phyloP scores from a whole-genome alignment of 1,284 basidiomycete genomes.

The Mycena citricolor region DNA sequence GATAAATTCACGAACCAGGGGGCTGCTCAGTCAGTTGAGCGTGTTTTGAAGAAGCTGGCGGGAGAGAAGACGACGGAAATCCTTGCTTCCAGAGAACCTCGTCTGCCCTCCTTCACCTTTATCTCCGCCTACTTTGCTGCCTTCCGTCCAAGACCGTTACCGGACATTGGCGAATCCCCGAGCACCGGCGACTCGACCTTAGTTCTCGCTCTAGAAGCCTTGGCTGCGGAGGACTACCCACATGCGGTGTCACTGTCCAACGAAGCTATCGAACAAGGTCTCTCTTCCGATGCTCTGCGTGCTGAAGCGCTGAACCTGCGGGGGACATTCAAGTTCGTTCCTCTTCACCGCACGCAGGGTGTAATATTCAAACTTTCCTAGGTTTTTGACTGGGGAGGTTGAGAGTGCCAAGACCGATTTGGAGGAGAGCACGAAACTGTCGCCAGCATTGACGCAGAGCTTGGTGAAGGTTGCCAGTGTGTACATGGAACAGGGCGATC shows the following conservation, averaged over 20 bases:
- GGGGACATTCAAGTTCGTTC: conserved; percentile 89
- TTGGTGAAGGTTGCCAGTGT: conserved; percentile 98
- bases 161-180: conserved; percentile 74
- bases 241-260: conserved; percentile 82
- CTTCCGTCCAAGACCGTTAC: conserved; percentile 82
- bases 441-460: conserved; percentile 82
- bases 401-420: conserved; percentile 86
- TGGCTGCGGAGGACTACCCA: conserved; percentile 84
- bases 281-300: conserved; percentile 75
- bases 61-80: conserved; percentile 73
- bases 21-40: conserved; percentile 84
- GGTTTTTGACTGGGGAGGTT: conserved; percentile 89
- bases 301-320: conserved; percentile 92
- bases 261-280: conserved; percentile 86
- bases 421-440: conserved; percentile 72
- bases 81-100: conserved; percentile 72
- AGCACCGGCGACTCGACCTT: conserved; percentile 85
- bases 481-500: conserved; percentile 92
- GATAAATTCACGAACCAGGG: conserved; percentile 88
- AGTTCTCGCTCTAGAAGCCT: conserved; percentile 77
- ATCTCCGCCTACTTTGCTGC: conserved; percentile 96
- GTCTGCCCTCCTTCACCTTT: conserved; percentile 90
- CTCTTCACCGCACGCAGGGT: background rate
- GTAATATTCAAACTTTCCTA: conserved; percentile 27
- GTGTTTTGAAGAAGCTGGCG: conserved; percentile 87